Conservation (phyloP, 164 flowering plant species). For the Tetrastigma voinierianum region DNA sequence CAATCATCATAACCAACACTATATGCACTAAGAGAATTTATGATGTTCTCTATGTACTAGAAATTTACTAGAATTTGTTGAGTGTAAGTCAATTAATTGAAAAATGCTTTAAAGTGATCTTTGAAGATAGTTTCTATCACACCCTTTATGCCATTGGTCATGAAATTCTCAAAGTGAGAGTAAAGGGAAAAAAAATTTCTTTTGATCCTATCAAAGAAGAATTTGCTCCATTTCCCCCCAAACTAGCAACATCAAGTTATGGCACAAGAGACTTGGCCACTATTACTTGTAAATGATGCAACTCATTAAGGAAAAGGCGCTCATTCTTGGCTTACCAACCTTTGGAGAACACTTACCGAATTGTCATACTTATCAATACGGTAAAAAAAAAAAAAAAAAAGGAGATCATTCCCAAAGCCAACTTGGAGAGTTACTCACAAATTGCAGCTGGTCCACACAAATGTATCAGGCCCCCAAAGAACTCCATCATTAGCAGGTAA, state of each 20-base stretch:
- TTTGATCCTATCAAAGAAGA: slow-evolving; percentile 8
- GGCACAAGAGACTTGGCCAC: slow-evolving; percentile 11
- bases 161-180: too few species aligned
- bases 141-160: too few species aligned
- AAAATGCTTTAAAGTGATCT: too few species aligned
- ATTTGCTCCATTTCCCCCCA: background rate
- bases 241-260: background rate
- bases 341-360: slow-evolving; percentile 2
- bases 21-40: too few species aligned
- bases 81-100: too few species aligned
- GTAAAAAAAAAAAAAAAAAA: slow-evolving; percentile 8
- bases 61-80: too few species aligned
- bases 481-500: slow-evolving; percentile 19
- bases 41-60: too few species aligned
- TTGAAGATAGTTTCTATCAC: too few species aligned
- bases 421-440: slow-evolving; percentile 15
- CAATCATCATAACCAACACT: background rate
- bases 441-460: slow-evolving; percentile 11
- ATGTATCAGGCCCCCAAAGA: slow-evolving; percentile 11
- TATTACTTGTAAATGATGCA: background rate
- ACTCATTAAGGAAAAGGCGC: background rate
- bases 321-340: background rate
- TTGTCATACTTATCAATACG: slow-evolving; percentile 3
- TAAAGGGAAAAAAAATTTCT: slow-evolving; percentile 18
- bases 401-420: slow-evolving; percentile 7